Evolutionary conservation across 2,329 filamentous ascomycete species (phyloP).

Genomic region (Xenosphaeropsis pyriputrescens): DNA sequence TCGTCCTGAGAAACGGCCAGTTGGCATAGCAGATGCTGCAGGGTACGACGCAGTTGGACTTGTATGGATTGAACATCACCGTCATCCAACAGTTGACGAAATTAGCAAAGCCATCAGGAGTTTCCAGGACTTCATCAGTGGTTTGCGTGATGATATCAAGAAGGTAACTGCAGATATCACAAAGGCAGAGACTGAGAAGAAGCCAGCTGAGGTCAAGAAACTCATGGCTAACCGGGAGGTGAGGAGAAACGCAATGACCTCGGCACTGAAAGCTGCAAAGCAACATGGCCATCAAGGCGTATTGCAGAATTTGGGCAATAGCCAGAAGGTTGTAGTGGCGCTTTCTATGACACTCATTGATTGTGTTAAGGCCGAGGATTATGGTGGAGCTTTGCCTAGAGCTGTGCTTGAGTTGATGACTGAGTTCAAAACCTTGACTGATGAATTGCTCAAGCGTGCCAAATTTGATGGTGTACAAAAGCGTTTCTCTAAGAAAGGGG

Average conservation of each 20-base stretch:
- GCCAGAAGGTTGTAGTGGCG: conserved; percentile 39
- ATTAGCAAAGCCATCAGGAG: conserved; percentile 16
- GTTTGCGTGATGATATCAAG: conserved; percentile 15
- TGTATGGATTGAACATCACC: conserved; percentile 28
- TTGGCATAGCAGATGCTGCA: conserved; percentile 29
- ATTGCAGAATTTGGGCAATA: conserved; percentile 40
- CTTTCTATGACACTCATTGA: conserved; percentile 38
- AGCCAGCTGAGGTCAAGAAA: conserved; percentile 16
- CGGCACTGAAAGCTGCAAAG: conserved; percentile 36
- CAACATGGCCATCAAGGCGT: conserved; percentile 38
- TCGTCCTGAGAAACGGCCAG: conserved; percentile 16
- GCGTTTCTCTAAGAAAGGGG: conserved; percentile 46
- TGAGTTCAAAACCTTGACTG: conserved; percentile 41
- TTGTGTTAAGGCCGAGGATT: conserved; percentile 36
- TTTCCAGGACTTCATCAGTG: conserved; percentile 15
- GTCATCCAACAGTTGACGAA: conserved; percentile 11
- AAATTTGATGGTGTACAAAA: conserved; percentile 52
- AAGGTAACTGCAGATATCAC: conserved; percentile 11
- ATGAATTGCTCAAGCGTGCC: conserved; percentile 41
- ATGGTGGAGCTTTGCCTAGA: conserved; percentile 36
- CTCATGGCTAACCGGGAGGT: conserved; percentile 26
- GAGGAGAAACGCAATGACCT: conserved; percentile 32
- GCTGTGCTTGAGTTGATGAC: conserved; percentile 45
- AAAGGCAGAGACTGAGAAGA: conserved; percentile 10
- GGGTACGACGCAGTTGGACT: conserved; percentile 38